Base-by-base conservation (phyloP, 306 rosid species). In the Quercus rubra region DNA sequence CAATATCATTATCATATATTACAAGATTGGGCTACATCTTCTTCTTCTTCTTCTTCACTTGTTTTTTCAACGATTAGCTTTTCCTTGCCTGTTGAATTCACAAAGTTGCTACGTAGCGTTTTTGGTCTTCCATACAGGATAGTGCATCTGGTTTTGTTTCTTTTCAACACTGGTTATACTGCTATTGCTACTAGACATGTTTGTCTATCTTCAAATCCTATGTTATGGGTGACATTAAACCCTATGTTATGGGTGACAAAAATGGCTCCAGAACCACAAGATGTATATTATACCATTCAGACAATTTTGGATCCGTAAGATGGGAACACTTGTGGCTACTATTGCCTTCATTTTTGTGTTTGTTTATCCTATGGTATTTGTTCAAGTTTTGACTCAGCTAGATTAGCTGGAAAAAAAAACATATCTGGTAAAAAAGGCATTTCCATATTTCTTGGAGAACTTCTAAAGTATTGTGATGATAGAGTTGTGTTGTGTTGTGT, bases 141-240 rank as follows among this genome's bases (percentile, higher is more conserved):
- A 87, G 94, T 35, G 91, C 96, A 52, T 87, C 99, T 66, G 97
- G 98, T 70, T 93, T 93, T 56, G 97, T 95, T 76, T 95, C 91
- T 87, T 87, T 95, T 95, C 90, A 95, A 89, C 87, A 93, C 86
- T 82, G 93, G 99, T 41, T 89, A 89, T 81, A 94, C 90, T 79
- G 96, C 99, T 55, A 76, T 80, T 78, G 77, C 85, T 74, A 88
- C 89, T 82, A 80, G 94, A 25, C 83, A 74, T 80, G 83, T 81
- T 90, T 94, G 93, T 88, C 99, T 91, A 80, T 86, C 99, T 49
- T 68, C 97, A 83, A 91, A 95, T 92, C 98, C 99, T 55, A 90
- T 95, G 99, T 73, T 75, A 78, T 28, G 4, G 4, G 4, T 31
- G 5, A 4, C 35, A 31, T 31, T 31, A 31, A 4, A 31, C 35